Base-by-base conservation (phyloP, 148 eudicot species). In the Nyssa sinensis region DNA sequence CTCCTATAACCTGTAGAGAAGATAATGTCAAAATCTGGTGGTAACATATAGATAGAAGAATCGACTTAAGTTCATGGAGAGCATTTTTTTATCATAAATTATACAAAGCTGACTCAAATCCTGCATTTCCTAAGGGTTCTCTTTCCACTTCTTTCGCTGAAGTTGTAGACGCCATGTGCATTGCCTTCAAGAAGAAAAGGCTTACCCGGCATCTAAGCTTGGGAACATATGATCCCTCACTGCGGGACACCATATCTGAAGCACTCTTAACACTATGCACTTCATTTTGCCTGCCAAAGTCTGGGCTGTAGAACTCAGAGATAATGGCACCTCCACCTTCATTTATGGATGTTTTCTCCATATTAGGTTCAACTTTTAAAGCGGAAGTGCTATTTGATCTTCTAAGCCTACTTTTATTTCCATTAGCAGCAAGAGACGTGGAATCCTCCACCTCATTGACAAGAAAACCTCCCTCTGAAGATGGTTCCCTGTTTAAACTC, bases 191-290 rank as follows among this genome's bases (percentile, higher is more conserved):
- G 34, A 5, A 39, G 31, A 19, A 7, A 29, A 72, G 59, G 64
- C 89, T 69, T 83, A 95, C 99, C 93, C 97, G 92, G 84, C 96
- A 90, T 82, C 74, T 85, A 62, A 95, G 93, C 88, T 90, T 93
- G 61, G 90, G 86, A 27, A 58, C 78, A 69, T 79, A 84, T 66
- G 83, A 60, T 70, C 90, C 93, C 68, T 86, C 94, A 78, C 80
- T 75, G 34, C 78, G 88, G 66, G 84, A 66, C 73, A 89, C 79
- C 62, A 83, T 70, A 78, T 82, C 81, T 72, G 91, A 78, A 28
- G 79, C 77, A 63, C 80, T 81, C 70, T 51, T 81, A 6, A 70
- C 14, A 66, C 70, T 80, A 27, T 59, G 80, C 25, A 67, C 83
- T 41, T 75, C 84, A 76, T 69, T 87, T 24, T 41, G 85, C 66